Evolutionary conservation across 139 green algal genomes (phyloP), one percentile per base, ranked within the genome.

Genomic region (Haematococcus lacustris): DNA sequence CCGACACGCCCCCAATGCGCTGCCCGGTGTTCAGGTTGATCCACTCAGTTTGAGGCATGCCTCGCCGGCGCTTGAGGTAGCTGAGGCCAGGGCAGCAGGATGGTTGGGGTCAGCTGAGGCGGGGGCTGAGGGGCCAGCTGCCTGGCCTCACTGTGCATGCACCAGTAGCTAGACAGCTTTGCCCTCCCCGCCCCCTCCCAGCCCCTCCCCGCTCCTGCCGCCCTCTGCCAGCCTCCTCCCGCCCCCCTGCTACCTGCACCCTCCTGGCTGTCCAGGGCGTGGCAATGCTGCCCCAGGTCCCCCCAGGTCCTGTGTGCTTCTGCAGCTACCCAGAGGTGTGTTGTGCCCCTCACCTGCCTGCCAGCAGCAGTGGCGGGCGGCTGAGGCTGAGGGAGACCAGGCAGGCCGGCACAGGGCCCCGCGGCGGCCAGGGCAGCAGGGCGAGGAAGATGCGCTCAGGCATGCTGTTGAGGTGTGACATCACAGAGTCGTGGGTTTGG

Each of bases 1-100:
- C 70, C 2, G 73, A 82, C 4, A 69, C 65, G 33, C 70, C 59
- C 5, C 75, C 79, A 60, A 85, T 85, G 62, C 79, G 75, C 63
- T 60, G 33, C n/a, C 75, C 75, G 1, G 68, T 81, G 25, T 35
- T 1, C 41, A 66, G 35, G 38, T 81, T 69, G 38, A 76, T 70
- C 79, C 79, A 85, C 50, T 62, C 69, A 33, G 75, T 70, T 63
- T 85, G 79, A 23, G 79, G 79, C 79, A 85, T 85, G 68, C 74
- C 71, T 6, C 79, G 75, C 41, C 63, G 51, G 30, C 79, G 37
- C 68, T 85, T 85, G 47, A 79, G 74, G 79, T 85, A 85, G 57
- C 78, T 84, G 78, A 41, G 3, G 30, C 6, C 62, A 78, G 35
- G 66, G 57, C 26, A 78, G 66, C 21, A 74, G 59, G 21, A 34